Evolutionary conservation across 1,284 basidiomycete genomes (phyloP), one percentile per base, ranked within the genome.

Genomic region (Dichomitus squalens): DNA sequence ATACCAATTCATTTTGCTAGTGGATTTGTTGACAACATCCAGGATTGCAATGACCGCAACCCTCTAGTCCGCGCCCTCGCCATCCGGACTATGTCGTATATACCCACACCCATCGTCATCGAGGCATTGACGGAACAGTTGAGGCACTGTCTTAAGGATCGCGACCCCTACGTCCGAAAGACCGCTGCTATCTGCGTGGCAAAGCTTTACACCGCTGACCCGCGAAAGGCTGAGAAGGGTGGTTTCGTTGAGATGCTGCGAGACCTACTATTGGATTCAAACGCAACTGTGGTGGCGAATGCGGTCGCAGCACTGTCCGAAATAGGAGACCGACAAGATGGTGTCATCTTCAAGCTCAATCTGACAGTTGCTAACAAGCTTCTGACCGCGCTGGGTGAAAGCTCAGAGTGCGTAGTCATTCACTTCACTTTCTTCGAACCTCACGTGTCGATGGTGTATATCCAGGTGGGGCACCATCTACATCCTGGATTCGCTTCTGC

Each of bases 401-500:
- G 93, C 68, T 96, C 95, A 43, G 95, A 97, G 93, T 95, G 70
- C 66, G 91, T 75, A 48, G 29, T 5, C 29, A 31, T 31, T 11
- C 29, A 11, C 47, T 39, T 44, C 41, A 36, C 47, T 49, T 52
- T 50, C n/a, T 4, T 51, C 31, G 46, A 40, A 49, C 23, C 55
- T 39, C 27, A 53, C 29, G 23, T 29, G 36, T 29, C 20, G 33
- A 54, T 59, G 20, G 59, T 33, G 23, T 6, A 52, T 25, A 27
- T 18, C n/a, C 66, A 97, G 95, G 75, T 99, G 97, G 97, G 96
- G 96, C 1, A 96, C 98, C 74, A 95, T 98, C 39, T 99, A 99
- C 73, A 98, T 99, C 63, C 82, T 99, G 52, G 97, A 99, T 72
- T 91, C 93, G 3, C 76, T 99, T 33, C 77, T 99, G 60, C 93